Percentiles rank a stretch among this genome's conserved stretches.
Evolutionary conservation across 2,329 filamentous ascomycete genomes (phyloP).

Genomic region (Fusarium veterinarium): DNA sequence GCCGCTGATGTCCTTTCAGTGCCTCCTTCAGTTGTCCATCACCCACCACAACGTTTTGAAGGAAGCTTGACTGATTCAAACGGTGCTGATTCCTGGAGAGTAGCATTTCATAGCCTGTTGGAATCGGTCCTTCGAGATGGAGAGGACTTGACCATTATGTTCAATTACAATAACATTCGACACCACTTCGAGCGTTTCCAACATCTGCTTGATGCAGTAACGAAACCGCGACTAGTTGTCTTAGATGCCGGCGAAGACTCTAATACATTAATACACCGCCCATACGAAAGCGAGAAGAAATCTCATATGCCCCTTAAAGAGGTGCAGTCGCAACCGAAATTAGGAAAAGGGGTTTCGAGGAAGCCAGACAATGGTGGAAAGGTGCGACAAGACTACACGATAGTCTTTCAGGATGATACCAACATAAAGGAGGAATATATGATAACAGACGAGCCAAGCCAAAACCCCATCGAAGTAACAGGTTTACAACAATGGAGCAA

Average conservation of each 20-base stretch:
- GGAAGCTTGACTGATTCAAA: conserved; percentile 40
- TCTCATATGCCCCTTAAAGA: neutral
- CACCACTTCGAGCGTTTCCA: conserved; percentile 62
- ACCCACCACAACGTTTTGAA: conserved; percentile 34
- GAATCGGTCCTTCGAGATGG: conserved; percentile 68
- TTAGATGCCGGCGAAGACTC: conserved; percentile 62
- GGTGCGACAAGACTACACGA: neutral
- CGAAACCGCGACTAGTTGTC: conserved; percentile 63
- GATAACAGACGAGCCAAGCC: neutral
- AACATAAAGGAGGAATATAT: neutral
- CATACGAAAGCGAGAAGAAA: conserved; percentile 14
- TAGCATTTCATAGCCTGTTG: conserved; percentile 67
- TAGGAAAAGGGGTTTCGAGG: neutral
- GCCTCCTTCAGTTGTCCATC: conserved; percentile 26
- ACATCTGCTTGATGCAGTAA: conserved; percentile 64
- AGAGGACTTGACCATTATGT: conserved; percentile 68
- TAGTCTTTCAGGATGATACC: conserved; percentile 7
- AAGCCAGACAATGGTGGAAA: neutral
- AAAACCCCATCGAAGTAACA: conserved; percentile 52
- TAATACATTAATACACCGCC: conserved; percentile 59
- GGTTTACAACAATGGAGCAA: conserved; percentile 70
- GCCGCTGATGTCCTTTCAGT: conserved; percentile 44
- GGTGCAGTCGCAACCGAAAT: conserved; percentile 4
- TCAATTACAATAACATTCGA: conserved; percentile 68
- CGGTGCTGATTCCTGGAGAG: conserved; percentile 60